Percentiles rank a stretch among this genome's conserved stretches.
Conservation (phyloP, 306 rosid genomes). For the Argentina anserina region DNA sequence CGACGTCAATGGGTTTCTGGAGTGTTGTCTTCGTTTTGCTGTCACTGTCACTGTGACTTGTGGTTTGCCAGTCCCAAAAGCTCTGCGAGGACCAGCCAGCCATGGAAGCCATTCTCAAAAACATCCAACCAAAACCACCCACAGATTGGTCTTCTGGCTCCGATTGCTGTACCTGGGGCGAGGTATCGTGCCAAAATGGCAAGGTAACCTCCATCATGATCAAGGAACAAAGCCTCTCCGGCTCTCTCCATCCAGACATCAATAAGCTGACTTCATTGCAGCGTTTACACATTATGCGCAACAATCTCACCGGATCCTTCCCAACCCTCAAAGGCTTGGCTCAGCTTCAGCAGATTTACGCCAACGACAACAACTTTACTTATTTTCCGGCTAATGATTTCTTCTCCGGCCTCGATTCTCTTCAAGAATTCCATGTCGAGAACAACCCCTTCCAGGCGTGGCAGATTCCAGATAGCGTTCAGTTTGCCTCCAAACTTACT, state of each 20-base stretch:
- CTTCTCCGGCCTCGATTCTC: conserved; percentile 39
- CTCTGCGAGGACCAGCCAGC: neutral
- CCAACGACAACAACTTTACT: conserved; percentile 48
- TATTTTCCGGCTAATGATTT: conserved; percentile 42
- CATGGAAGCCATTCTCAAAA: neutral
- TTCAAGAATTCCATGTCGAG: conserved; percentile 39
- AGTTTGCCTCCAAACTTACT: conserved; percentile 29
- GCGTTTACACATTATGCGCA: conserved; percentile 49
- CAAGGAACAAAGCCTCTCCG: conserved; percentile 49
- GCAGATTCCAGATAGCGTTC: conserved; percentile 46
- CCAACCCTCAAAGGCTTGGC: conserved; percentile 46
- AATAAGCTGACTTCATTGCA: conserved; percentile 26
- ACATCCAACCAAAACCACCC: neutral
- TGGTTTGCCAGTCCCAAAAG: neutral
- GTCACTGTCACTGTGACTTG: neutral
- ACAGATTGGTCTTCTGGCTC: neutral
- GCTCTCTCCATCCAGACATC: conserved; percentile 56
- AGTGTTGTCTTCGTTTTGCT: neutral
- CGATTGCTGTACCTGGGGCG: neutral
- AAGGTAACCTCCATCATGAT: conserved; percentile 48
- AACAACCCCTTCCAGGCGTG: conserved; percentile 48
- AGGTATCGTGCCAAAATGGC: conserved; percentile 32
- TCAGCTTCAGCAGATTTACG: conserved; percentile 32
- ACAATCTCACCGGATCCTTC: conserved; percentile 50
- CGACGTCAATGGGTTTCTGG: neutral